Evolutionary conservation across 805 yeast genomes (phyloP), one percentile per base, ranked within the genome.

Genomic region (Metschnikowia continentalis): DNA sequence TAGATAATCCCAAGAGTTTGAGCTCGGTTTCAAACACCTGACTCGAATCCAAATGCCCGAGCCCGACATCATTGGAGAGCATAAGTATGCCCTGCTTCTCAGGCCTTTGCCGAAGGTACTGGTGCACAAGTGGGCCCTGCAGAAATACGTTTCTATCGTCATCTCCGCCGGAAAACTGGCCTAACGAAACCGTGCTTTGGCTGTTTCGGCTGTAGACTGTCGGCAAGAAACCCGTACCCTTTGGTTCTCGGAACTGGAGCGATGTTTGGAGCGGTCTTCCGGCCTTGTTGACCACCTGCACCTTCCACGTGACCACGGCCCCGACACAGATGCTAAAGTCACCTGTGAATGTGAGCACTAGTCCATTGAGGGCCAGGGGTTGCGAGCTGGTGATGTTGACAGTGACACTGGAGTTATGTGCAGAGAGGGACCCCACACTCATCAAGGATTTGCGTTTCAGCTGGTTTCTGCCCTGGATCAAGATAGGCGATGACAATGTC

Each of bases 221-320:
- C 22, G 32, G 8, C 3, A 22, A 7, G n/a, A 13, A 20, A 7
- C 40, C 32, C 19, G 47, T 48, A 23, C 35, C 19, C 42, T 26
- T 51, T 43, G 10, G 13, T 6, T 23, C 43, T 6, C 38, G 70
- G 19, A 67, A 65, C 58, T 68, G 49, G 48, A 87, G 67, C 3
- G 87, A 73, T 42, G 86, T 63, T 48, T 80, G 78, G 53, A 85
- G 66, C 15, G 73, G 61, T 22, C 74, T 74, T n/a, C 66, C 56
- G 1, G 87, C 77, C 53, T 75, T 76, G 68, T 88, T 88, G 47
- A 85, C 76, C 1, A 86, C 82, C 57, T 82, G 86, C 13, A 88
- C 72, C 44, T 76, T 76, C 87, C 91, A 83, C 48, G 72, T 76
- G 61, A 80, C 80, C 2, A 74, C 71, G 38, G 80, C 77, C 2